A percentile compares a stretch with the other conserved stretches of the same genome.
phyloP scores from a whole-genome alignment of 768 basidiomycete genomes.

The Pleurotus sapidus region DNA sequence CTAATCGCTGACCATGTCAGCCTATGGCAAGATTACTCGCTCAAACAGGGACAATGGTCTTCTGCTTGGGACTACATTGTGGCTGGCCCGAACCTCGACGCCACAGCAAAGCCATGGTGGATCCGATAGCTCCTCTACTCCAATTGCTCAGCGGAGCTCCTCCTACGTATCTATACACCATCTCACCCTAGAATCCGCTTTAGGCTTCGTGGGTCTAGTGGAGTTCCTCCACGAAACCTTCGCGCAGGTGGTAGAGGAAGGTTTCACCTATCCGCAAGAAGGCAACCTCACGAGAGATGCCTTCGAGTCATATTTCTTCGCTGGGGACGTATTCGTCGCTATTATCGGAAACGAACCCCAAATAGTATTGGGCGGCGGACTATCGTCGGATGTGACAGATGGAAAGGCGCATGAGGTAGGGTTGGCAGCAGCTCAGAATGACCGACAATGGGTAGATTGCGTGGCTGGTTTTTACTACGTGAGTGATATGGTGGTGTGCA shows the following conservation, averaged over 20 bases:
- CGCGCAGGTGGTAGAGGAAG: constrained; percentile 70
- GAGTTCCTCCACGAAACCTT: constrained; percentile 62
- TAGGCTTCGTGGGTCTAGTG: constrained; percentile 45
- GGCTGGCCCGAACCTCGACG: neutral
- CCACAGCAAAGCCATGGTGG: neutral
- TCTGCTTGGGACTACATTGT: constrained; percentile 9
- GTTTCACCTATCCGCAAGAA: constrained; percentile 86
- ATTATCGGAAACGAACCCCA: constrained; percentile 30
- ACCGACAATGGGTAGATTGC: constrained; percentile 62
- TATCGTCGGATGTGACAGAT: constrained; percentile 17
- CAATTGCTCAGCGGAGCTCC: neutral
- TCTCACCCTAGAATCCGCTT: constrained; percentile 40
- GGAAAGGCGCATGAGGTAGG: constrained; percentile 20
- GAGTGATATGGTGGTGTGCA: constrained; percentile 21
- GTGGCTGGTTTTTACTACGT: constrained; percentile 82
- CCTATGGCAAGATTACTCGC: constrained; percentile 7
- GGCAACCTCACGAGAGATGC: constrained; percentile 44
- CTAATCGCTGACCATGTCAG: constrained; percentile 8
- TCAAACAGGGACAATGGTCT: neutral
- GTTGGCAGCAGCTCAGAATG: constrained; percentile 43
- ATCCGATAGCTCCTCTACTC: neutral
- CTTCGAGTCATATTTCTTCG: constrained; percentile 78
- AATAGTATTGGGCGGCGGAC: constrained; percentile 11
- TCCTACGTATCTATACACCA: constrained; percentile 48
- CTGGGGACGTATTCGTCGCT: constrained; percentile 72